Evolutionary conservation across 768 basidiomycete species (phyloP).

Genomic region (Amanita brunnescens): DNA sequence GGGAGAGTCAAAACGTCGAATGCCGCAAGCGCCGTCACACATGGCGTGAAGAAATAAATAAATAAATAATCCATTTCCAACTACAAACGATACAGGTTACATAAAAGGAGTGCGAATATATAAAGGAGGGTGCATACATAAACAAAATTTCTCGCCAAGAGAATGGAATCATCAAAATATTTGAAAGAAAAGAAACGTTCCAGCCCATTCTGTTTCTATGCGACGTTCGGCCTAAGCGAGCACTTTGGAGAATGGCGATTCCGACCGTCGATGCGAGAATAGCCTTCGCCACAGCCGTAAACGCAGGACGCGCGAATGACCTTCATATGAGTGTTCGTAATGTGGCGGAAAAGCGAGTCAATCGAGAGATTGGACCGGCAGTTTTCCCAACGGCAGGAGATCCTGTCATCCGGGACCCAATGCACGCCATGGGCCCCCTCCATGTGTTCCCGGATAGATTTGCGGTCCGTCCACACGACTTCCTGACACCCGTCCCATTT

Average conservation of each 20-base stretch:
- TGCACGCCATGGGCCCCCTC: not conserved
- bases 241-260: not conserved
- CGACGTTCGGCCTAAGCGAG: too few species aligned
- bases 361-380: not conserved
- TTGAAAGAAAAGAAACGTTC: not conserved
- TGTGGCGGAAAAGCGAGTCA: slow-evolving; percentile 2
- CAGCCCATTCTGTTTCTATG: too few species aligned
- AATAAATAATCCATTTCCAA: too few species aligned
- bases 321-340: slow-evolving; percentile 1
- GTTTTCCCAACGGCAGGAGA: not conserved
- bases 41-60: too few species aligned
- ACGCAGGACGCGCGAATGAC: not conserved
- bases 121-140: not conserved
- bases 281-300: not conserved
- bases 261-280: not conserved
- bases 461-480: not conserved
- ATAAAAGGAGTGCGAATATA: not conserved
- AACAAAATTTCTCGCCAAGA: not conserved
- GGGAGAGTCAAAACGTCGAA: too few species aligned
- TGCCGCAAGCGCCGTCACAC: not conserved
- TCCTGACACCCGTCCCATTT: not conserved
- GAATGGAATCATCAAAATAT: not conserved
- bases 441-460: slow-evolving; percentile 1
- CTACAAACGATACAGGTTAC: too few species aligned
- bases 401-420: not conserved